Percentiles rank a stretch among this genome's conserved stretches.
Conservation (phyloP, 225 moss, liverwort and hornwort species). For the Physcomitrium patens region DNA sequence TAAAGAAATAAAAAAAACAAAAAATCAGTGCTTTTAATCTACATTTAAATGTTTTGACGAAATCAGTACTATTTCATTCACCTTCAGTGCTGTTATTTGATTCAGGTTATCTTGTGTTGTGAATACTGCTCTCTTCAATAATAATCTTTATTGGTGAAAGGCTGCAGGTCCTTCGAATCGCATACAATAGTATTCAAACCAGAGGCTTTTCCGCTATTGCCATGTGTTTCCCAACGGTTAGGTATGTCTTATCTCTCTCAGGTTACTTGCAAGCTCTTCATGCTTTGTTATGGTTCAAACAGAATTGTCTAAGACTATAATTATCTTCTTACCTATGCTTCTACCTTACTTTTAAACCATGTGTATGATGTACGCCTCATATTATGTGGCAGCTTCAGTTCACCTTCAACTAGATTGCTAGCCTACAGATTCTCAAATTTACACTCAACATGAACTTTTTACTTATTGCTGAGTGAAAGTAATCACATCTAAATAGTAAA, state of each 20-base stretch:
- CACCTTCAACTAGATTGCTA: constrained; percentile 13
- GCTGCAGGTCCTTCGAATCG: constrained; percentile 79
- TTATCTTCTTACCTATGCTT: not conserved
- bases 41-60: too few species aligned
- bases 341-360: not conserved
- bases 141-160: constrained; percentile 38
- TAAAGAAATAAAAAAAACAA: too few species aligned
- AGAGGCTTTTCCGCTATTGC: constrained; percentile 75
- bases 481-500: constrained; percentile 10
- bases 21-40: too few species aligned
- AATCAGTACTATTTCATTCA: not conserved
- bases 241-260: constrained; percentile 42
- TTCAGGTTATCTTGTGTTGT: not conserved
- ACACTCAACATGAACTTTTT: not conserved
- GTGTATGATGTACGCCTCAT: constrained; percentile 6
- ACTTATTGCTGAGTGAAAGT: constrained; percentile 17
- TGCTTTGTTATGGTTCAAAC: constrained; percentile 10
- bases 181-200: constrained; percentile 68
- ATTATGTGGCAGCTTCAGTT: not conserved
- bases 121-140: constrained; percentile 19
- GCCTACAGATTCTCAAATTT: constrained; percentile 4
- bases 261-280: constrained; percentile 9
- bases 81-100: not conserved
- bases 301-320: not conserved
- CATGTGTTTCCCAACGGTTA: constrained; percentile 52